These are phyloP conservation scores for Candida albicans DNA, from an alignment of 1,139 yeast species.

Conservation along the genomic window DNA sequence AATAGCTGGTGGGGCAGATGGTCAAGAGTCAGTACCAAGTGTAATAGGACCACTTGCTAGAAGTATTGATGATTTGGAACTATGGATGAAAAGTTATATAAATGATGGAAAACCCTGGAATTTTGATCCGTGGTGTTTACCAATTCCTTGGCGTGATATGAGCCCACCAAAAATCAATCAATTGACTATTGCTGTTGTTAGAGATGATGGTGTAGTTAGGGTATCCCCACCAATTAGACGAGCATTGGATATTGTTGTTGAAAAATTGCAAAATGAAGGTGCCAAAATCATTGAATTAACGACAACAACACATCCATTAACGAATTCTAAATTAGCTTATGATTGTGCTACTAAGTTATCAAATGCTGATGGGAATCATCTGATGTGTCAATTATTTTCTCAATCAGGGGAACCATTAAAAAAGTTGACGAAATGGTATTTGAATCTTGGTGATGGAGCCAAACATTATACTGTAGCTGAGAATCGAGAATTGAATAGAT, in stretches of 20 bases:
- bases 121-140: constrained; percentile 53
- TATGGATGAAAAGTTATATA: constrained; percentile 56
- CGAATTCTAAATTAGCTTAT: constrained; percentile 47
- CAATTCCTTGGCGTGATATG: constrained; percentile 63
- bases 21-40: constrained; percentile 59
- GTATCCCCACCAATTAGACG: constrained; percentile 58
- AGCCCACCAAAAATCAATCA: constrained; percentile 41
- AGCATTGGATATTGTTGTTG: constrained; percentile 29
- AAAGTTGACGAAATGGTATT: constrained; percentile 61
- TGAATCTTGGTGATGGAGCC: constrained; percentile 60
- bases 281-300: constrained; percentile 43
- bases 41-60: constrained; percentile 66
- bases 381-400: constrained; percentile 48
- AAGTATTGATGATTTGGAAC: constrained; percentile 61
- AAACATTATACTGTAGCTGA: constrained; percentile 42
- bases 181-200: constrained; percentile 39
- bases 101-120: constrained; percentile 72
- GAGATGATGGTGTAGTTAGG: constrained; percentile 39
- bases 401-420: constrained; percentile 66
- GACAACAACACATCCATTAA: constrained; percentile 27
- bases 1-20: constrained; percentile 52
- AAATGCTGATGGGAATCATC: constrained; percentile 59
- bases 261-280: constrained; percentile 31
- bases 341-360: constrained; percentile 53
- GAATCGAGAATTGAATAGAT: constrained; percentile 46